Evolutionary conservation across 257 asterid species (phyloP).

Genomic region (Perilla frutescens): DNA sequence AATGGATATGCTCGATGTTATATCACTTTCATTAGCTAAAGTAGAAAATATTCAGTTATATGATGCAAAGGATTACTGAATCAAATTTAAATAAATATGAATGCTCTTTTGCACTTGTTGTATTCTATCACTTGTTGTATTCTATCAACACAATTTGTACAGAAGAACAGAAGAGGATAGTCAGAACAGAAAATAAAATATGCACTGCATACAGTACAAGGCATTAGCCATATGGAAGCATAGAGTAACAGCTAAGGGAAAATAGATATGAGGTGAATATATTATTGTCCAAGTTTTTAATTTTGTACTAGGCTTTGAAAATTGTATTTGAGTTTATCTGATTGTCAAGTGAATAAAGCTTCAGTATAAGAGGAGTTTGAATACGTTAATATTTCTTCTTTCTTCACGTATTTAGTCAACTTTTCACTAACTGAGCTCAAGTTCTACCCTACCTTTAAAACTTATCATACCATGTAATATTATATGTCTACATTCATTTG

Average conservation of each 20-base stretch:
- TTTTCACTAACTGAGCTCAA: neutral
- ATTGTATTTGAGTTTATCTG: neutral
- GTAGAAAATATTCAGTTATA: neutral
- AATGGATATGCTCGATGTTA: neutral
- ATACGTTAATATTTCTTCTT: neutral
- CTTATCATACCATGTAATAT: neutral
- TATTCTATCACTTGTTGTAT: neutral
- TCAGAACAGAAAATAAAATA: neutral
- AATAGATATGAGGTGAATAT: neutral
- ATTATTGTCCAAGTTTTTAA: neutral
- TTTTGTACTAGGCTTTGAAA: neutral
- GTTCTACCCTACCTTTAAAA: neutral
- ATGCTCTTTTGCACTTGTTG: neutral
- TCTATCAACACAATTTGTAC: neutral
- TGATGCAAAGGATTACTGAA: neutral
- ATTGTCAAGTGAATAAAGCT: neutral
- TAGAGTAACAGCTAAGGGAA: neutral
- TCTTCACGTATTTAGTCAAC: neutral
- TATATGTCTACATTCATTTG: neutral
- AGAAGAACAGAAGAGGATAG: neutral
- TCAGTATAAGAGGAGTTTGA: neutral
- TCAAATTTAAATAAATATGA: neutral
- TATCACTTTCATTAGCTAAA: neutral
- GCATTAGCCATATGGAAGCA: conserved; percentile 2
- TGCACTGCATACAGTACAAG: conserved; percentile 15